These are phyloP conservation scores for Schizochytrium sp. DNA, from an alignment of 108 stramenopile genomes.

Conservation along the genomic window DNA sequence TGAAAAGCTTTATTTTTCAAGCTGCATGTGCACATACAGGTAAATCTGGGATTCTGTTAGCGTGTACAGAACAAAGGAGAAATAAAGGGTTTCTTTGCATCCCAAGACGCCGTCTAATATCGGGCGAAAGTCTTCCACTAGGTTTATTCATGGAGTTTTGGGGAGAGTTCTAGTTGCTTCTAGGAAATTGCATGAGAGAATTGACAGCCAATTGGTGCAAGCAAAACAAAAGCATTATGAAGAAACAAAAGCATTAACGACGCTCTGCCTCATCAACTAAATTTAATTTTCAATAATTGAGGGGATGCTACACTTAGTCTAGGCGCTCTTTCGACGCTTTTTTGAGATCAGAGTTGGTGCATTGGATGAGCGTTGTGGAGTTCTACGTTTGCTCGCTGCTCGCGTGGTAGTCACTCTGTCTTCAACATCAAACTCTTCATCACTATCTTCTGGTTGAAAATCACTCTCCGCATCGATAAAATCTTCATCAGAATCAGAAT, in stretches of 20 bases:
- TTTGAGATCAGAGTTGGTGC: not conserved
- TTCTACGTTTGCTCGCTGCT: not conserved
- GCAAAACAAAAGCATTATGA: no score
- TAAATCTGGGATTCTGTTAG: no score
- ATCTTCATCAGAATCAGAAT: constrained; percentile 6
- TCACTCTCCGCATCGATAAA: not conserved
- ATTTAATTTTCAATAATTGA: constrained; percentile 2
- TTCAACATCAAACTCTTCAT: not conserved
- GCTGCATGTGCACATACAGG: no score
- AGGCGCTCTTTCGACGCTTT: not conserved
- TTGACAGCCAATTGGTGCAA: not conserved
- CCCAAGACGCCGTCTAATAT: not conserved
- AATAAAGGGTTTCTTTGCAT: no score
- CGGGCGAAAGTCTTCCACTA: not conserved
- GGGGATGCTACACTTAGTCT: not conserved
- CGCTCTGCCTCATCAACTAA: not conserved
- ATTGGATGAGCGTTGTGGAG: not conserved
- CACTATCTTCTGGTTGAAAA: not conserved
- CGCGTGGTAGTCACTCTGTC: not conserved
- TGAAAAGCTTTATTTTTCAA: no score
- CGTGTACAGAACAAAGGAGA: no score
- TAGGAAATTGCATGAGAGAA: not conserved
- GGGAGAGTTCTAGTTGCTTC: not conserved
- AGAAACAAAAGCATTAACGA: no score
- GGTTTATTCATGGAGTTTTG: not conserved